Base-by-base conservation (phyloP, 2,329 filamentous ascomycete genomes). In the Pyrenophora teres region DNA sequence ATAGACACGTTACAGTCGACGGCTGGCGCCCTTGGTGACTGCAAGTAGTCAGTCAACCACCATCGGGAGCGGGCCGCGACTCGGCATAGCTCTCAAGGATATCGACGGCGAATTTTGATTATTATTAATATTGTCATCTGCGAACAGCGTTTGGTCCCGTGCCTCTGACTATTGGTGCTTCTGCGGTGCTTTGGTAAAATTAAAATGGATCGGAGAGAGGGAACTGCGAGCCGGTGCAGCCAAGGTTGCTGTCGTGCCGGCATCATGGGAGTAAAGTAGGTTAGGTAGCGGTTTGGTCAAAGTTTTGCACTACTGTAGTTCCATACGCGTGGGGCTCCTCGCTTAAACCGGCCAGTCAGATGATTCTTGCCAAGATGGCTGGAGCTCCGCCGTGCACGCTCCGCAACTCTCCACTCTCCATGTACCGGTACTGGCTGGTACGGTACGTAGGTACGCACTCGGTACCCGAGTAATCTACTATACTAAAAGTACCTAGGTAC, bases 1-100 rank as follows among this genome's bases (percentile, higher is more conserved):
- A 54, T 55, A 33, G 54, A 53, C 54, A 57, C 56, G 56, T 56
- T 50, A 48, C 56, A 54, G 41, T 40, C 46, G 16, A 39, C 39
- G 16, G 38, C 45, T 44, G 43, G 44, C 21, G 42, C 44, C 40
- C 21, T 7, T 25, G 44, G 49, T 38, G 49, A 52, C 41, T 25
- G 44, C 35, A 51, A 9, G 27, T 9, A 30, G 27, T 13, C 27
- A 30, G 27, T 30, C 27, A 13, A 13, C 8, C 27, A 30, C 47
- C 25, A 52, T 39, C 45, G 45, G 44, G 35, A 43, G 49, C 52
- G 52, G 52, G 19, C 52, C 49, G 52, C 49, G 49, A 40, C 19
- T 50, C 50, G 53, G 46, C 42, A 46, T 54, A 46, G 50, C 50
- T 38, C 38, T 42, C 41, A 56, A 46, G 50, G 36, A 46, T 42